Evolutionary conservation across 169 alveolate genomes (phyloP), one percentile per base, ranked within the genome.

Genomic region (Perkinsus olseni): DNA sequence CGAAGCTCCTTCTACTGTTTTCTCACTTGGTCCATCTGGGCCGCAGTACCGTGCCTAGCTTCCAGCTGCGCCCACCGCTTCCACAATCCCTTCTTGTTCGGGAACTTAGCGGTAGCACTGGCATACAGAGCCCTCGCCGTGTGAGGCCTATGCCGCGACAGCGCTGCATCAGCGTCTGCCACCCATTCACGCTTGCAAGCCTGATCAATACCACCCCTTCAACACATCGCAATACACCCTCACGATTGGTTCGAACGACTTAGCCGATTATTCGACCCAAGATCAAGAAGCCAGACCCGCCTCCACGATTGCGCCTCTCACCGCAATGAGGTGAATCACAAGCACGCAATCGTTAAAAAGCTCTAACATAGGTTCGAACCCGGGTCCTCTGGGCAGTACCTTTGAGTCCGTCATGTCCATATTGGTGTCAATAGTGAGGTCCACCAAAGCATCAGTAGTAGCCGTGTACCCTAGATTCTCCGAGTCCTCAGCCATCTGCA

Each of bases 401-500:
- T 50, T 62, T 4, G 93, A 93, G 31, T 93, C 62, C 39, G 92
- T 50, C 38, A 74, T 92, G 38, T 92, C 91, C 92, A 90, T 90
- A n/a, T 38, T 90, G n/a, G 38, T 93, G 38, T 92, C 74, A 45
- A 95, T 92, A 0, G 97, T 93, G 39, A 96, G 97, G 93, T 96
- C 95, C 10, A 98, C 96, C 40, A 99, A 97, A n/a, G 99, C 97
- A 91, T 96, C 96, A 74, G 99, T 97, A 39, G 99, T 98, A 31
- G 94, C 91, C 13, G 97, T 92, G 82, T 96, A 96, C 10, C 96
- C 96, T 36, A 97, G 95, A 92, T 96, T 95, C 94, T 98, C 99
- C 74, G 99, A 96, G 38, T 95, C 95, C 48, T 96, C 98, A 28
- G 99, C 99, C 93, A 97, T 98, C 92, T 97, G 94, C 21, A 98